phyloP scores from a whole-genome alignment of 805 yeast species.

The Nakazawaea ishiwadae region DNA sequence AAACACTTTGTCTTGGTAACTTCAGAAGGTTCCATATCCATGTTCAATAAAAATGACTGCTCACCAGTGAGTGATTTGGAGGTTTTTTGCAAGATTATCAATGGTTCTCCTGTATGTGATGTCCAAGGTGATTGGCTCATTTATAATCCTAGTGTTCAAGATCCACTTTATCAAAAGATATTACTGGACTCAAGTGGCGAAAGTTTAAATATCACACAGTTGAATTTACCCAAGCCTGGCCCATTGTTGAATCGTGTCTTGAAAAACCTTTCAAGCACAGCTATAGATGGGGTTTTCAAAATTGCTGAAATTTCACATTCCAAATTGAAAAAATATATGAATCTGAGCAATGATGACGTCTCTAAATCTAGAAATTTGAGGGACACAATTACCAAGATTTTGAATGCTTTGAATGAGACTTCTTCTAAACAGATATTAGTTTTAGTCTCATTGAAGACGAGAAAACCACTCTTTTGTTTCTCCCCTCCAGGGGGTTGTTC shows the following conservation, averaged over 20 bases:
- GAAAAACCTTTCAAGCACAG: slow-evolving; percentile 43
- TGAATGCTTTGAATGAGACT: slow-evolving; percentile 24
- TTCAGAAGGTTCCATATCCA: slow-evolving; percentile 23
- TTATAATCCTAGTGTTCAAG: slow-evolving; percentile 36
- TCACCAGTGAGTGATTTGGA: slow-evolving; percentile 13
- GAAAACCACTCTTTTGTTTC: slow-evolving; percentile 36
- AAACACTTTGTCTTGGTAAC: slow-evolving; percentile 23
- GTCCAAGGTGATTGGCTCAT: slow-evolving; percentile 45
- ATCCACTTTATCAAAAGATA: slow-evolving; percentile 27
- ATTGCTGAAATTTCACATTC: slow-evolving; percentile 45
- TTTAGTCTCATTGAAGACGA: slow-evolving; percentile 42
- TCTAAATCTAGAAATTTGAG: slow-evolving; percentile 15
- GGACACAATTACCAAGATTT: slow-evolving; percentile 22
- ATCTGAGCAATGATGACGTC: slow-evolving; percentile 13
- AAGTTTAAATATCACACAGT: slow-evolving; percentile 32
- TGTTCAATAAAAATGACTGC: slow-evolving; percentile 18
- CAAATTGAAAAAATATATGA: slow-evolving; percentile 35
- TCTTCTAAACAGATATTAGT: slow-evolving; percentile 30
- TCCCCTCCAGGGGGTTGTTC: slow-evolving; percentile 63
- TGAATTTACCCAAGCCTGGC: slow-evolving; percentile 40
- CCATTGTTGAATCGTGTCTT: slow-evolving; percentile 45
- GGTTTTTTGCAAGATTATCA: slow-evolving; percentile 19
- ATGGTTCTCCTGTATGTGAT: slow-evolving; percentile 41
- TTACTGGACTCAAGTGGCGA: slow-evolving; percentile 14
- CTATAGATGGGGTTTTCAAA: slow-evolving; percentile 45